Conservation (phyloP, 2,329 filamentous ascomycete genomes). For the Madurella fahalii region DNA sequence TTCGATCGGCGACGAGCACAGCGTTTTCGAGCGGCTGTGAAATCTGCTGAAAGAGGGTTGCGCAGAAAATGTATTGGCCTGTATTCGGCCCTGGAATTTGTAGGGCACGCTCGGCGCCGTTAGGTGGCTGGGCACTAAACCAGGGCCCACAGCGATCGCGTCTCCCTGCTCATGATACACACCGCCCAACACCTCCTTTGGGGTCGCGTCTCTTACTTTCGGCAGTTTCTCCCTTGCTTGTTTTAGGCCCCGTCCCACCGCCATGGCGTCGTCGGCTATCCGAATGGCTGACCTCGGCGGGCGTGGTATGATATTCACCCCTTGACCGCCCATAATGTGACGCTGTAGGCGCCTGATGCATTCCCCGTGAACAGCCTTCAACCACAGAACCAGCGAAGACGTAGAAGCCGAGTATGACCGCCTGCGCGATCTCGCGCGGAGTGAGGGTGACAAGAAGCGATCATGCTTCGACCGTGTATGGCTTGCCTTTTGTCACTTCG, state of each 20-base stretch:
- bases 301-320: constrained; percentile 36
- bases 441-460: constrained; percentile 74
- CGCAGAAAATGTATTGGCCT: too few species aligned
- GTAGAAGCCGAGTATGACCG: constrained; percentile 88
- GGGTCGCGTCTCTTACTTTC: background rate
- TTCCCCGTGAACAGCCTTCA: constrained; percentile 59
- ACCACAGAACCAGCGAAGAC: constrained; percentile 61
- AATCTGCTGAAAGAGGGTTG: too few species aligned
- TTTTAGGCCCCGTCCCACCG: background rate
- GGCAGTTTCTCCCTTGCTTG: background rate
- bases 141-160: too few species aligned
- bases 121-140: background rate
- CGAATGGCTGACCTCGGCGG: constrained; percentile 43
- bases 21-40: too few species aligned
- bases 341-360: constrained; percentile 6
- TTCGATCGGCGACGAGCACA: too few species aligned
- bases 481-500: constrained; percentile 9
- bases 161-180: too few species aligned
- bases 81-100: too few species aligned
- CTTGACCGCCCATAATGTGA: constrained; percentile 10
- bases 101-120: background rate
- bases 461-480: constrained; percentile 70
- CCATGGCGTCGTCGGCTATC: constrained; percentile 32
- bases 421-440: constrained; percentile 75
- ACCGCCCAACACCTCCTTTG: background rate